Conservation (phyloP, 2,329 filamentous ascomycete species). For the Ophiocordyceps camponoti-rufipedis region DNA sequence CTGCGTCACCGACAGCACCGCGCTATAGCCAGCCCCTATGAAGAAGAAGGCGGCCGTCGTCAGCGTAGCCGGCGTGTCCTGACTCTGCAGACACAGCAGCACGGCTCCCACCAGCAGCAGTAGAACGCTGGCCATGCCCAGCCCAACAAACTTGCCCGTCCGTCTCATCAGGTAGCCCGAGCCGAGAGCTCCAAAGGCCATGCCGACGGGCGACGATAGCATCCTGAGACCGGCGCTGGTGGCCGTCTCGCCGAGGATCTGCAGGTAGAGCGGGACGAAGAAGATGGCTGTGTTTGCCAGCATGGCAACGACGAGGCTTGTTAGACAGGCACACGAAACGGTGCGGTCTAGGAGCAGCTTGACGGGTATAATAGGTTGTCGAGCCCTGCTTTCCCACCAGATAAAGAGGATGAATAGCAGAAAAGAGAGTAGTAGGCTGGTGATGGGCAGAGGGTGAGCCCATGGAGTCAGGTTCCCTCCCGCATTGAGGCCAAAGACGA, state of each 20-base stretch:
- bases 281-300: constrained; percentile 55
- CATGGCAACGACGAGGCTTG: constrained; percentile 67
- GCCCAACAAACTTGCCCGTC: constrained; percentile 54
- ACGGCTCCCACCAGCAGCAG: constrained; percentile 28
- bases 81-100: constrained; percentile 33
- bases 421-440: constrained; percentile 47
- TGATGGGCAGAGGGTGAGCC: constrained; percentile 60
- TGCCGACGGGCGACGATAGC: constrained; percentile 56
- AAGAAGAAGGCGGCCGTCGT: constrained; percentile 52
- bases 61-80: constrained; percentile 39
- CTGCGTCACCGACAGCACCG: constrained; percentile 65
- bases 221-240: constrained; percentile 54
- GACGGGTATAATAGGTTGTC: constrained; percentile 74
- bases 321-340: constrained; percentile 55
- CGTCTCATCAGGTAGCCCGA: constrained; percentile 58
- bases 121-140: constrained; percentile 29
- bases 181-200: constrained; percentile 50
- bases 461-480: constrained; percentile 74
- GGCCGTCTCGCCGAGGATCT: constrained; percentile 54
- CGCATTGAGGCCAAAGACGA: constrained; percentile 64
- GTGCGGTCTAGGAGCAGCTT: constrained; percentile 55
- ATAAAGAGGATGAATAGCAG: constrained; percentile 47
- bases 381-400: constrained; percentile 50
- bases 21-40: constrained; percentile 57
- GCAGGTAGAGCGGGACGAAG: constrained; percentile 70